Conservation (phyloP, 2,329 filamentous ascomycete genomes). For the Tolypocladium inflatum region DNA sequence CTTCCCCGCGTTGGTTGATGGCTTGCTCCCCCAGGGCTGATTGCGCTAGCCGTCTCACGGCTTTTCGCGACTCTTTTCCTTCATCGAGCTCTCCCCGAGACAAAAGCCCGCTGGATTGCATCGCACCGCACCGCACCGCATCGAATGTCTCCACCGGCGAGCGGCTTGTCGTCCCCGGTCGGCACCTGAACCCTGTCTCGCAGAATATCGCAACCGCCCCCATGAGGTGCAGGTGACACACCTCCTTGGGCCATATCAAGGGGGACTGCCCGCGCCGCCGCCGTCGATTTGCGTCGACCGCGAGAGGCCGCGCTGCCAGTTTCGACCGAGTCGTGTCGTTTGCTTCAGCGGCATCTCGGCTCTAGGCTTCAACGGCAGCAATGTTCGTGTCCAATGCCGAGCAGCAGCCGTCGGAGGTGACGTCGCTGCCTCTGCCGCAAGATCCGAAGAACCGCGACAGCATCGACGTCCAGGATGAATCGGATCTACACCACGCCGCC, state of each 20-base stretch:
- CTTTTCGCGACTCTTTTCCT: neutral
- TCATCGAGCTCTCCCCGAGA: neutral
- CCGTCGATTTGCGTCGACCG: neutral
- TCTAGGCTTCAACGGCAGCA: neutral
- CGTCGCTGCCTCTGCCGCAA: neutral
- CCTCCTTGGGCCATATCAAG: neutral
- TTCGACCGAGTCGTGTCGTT: neutral
- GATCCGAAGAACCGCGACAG: neutral
- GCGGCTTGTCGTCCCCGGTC: neutral
- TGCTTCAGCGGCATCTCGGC: neutral
- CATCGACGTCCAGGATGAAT: neutral
- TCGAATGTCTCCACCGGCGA: no score
- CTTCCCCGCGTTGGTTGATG: neutral
- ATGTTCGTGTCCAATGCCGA: neutral
- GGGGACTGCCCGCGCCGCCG: neutral
- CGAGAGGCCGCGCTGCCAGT: neutral
- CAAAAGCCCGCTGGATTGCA: neutral
- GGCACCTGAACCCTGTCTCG: neutral
- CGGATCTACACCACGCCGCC: slow-evolving; percentile 18
- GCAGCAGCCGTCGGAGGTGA: neutral
- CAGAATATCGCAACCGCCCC: neutral
- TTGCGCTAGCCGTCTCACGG: neutral
- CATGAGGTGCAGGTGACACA: neutral
- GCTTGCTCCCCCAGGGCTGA: neutral
- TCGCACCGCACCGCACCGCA: neutral